Percentiles rank a stretch among this genome's conserved stretches.
phyloP scores from a whole-genome alignment of 768 basidiomycete species.

The Fibroporia radiculosa region DNA sequence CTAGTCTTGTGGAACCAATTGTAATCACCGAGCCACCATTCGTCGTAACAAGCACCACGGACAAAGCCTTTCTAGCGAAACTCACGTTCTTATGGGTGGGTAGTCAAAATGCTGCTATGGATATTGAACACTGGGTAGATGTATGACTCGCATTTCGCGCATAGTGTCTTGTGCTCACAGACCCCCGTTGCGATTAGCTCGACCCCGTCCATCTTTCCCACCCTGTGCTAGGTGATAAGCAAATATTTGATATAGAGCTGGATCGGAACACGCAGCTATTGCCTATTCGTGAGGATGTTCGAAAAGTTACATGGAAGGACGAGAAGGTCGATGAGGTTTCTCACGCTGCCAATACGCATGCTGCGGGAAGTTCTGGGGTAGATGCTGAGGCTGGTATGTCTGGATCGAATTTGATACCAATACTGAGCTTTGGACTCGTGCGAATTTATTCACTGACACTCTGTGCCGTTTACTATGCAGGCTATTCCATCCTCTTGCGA shows the following conservation, averaged over 20 bases:
- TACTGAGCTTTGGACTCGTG: no score
- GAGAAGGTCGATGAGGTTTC: constrained; percentile 5
- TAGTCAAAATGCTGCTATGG: constrained; percentile 31
- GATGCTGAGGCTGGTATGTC: not conserved
- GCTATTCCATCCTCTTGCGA: constrained; percentile 25
- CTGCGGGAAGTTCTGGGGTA: not conserved
- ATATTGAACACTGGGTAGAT: constrained; percentile 47
- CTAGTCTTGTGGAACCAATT: constrained; percentile 25
- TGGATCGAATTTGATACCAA: no score
- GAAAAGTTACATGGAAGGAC: constrained; percentile 14
- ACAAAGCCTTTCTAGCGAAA: constrained; percentile 38
- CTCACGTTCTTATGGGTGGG: constrained; percentile 35
- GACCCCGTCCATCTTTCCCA: constrained; percentile 30
- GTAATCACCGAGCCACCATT: constrained; percentile 32
- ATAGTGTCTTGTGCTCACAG: not conserved
- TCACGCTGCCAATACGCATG: no score
- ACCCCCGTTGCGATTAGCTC: constrained; percentile 23
- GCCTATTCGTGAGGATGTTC: constrained; percentile 15
- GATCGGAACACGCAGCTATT: constrained; percentile 34
- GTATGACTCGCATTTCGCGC: constrained; percentile 18
- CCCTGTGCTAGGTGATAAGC: constrained; percentile 39
- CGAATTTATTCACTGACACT: no score
- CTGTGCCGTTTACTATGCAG: constrained; percentile 20
- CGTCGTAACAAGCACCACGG: constrained; percentile 31
- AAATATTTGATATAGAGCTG: constrained; percentile 42